Conservation (phyloP, 177 flowering plant species). For the Vitis hybrid region DNA sequence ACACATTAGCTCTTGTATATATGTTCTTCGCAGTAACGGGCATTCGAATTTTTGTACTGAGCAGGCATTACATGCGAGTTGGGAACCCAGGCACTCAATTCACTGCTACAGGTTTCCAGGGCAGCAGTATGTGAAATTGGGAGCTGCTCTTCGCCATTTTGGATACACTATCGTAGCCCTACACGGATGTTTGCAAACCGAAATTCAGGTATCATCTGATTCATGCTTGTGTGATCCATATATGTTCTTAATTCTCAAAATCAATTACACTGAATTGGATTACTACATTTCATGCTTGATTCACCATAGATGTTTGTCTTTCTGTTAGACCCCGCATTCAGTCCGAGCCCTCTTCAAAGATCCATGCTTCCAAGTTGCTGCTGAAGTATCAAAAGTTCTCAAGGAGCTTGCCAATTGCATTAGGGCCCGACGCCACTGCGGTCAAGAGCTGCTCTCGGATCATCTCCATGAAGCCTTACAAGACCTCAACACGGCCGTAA, state of each 20-base stretch:
- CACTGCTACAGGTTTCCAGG: constrained; percentile 70
- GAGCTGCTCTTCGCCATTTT: constrained; percentile 77
- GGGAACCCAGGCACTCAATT: constrained; percentile 89
- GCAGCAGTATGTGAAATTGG: constrained; percentile 83
- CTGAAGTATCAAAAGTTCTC: constrained; percentile 66
- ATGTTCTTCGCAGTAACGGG: too few species aligned
- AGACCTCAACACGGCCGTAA: constrained; percentile 70
- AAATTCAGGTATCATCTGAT: constrained; percentile 64
- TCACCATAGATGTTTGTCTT: not conserved
- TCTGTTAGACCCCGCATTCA: constrained; percentile 57
- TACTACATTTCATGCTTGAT: not conserved
- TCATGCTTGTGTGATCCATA: too few species aligned
- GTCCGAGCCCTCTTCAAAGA: constrained; percentile 69
- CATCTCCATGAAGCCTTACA: constrained; percentile 72
- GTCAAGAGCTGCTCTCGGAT: constrained; percentile 67
- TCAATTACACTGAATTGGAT: not conserved
- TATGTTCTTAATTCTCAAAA: not conserved
- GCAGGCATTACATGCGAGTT: constrained; percentile 90
- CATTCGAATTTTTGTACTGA: constrained; percentile 1
- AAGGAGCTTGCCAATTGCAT: constrained; percentile 73
- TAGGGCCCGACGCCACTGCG: constrained; percentile 57
- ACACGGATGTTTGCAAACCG: constrained; percentile 84
- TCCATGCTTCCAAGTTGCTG: constrained; percentile 64
- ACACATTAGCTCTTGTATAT: too few species aligned
- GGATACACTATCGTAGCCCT: constrained; percentile 82